Percentiles rank a stretch among this genome's conserved stretches.
These are phyloP conservation scores for Colletotrichum tropicicola DNA, from an alignment of 2,329 filamentous ascomycete genomes.

Conservation along the genomic window DNA sequence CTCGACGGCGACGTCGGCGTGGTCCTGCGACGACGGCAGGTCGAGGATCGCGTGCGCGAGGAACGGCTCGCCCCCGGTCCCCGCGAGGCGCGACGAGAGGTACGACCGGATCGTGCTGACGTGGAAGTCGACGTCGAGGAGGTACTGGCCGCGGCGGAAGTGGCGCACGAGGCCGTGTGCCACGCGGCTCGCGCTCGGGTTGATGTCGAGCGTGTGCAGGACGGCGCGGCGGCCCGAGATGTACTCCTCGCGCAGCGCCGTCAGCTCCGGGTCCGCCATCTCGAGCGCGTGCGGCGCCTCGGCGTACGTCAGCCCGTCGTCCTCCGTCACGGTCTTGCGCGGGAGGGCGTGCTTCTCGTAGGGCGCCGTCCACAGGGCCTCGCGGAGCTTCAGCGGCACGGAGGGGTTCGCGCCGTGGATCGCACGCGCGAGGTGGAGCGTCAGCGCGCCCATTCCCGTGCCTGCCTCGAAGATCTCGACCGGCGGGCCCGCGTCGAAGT, in stretches of 20 bases:
- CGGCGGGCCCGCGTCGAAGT: slow-evolving; percentile 48
- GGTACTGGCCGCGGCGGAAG: slow-evolving; percentile 77
- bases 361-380: slow-evolving; percentile 29
- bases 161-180: slow-evolving; percentile 72
- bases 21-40: slow-evolving; percentile 69
- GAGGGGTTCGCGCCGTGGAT: slow-evolving; percentile 77
- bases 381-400: slow-evolving; percentile 52
- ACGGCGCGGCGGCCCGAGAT: slow-evolving; percentile 68
- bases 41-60: slow-evolving; percentile 79
- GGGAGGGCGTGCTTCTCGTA: slow-evolving; percentile 25
- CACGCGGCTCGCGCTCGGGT: slow-evolving; percentile 67
- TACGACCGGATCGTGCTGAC: slow-evolving; percentile 72
- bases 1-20: slow-evolving; percentile 55
- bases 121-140: slow-evolving; percentile 77
- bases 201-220: slow-evolving; percentile 79
- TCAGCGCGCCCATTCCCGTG: slow-evolving; percentile 84
- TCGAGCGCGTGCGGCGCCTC: slow-evolving; percentile 32
- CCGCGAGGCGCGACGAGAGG: slow-evolving; percentile 60
- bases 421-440: slow-evolving; percentile 77
- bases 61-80: slow-evolving; percentile 62
- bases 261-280: slow-evolving; percentile 26
- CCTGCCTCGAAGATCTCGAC: slow-evolving; percentile 86
- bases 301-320: slow-evolving; percentile 20
- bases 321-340: slow-evolving; percentile 21
- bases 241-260: slow-evolving; percentile 53